These are phyloP conservation scores for Nepenthes mirabilis DNA, from an alignment of 148 eudicot species.

Conservation along the genomic window DNA sequence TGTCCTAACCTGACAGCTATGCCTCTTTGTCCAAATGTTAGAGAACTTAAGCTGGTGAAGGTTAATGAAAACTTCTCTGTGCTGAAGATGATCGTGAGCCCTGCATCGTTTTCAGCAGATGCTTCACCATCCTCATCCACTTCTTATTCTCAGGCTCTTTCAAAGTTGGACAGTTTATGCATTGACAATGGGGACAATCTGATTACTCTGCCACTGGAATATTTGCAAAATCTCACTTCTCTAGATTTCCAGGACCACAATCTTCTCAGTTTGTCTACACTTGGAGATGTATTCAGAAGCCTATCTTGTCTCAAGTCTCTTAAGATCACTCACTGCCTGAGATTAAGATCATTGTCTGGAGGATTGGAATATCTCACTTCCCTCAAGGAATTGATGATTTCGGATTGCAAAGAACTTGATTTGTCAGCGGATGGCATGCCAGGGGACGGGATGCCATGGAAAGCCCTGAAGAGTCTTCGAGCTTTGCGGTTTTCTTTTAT, in stretches of 20 bases:
- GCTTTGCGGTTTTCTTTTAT: background rate
- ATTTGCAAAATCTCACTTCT: background rate
- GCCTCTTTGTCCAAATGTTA: constrained; percentile 5
- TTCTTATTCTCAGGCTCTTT: background rate
- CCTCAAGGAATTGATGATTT: constrained; percentile 2
- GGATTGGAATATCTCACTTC: constrained; percentile 10
- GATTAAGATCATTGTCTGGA: constrained; percentile 1
- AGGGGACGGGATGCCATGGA: constrained; percentile 14
- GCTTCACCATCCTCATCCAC: background rate
- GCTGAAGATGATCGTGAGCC: background rate
- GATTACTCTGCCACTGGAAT: constrained; percentile 3
- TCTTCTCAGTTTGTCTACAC: background rate
- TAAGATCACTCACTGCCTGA: background rate
- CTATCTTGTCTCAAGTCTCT: background rate
- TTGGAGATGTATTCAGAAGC: background rate
- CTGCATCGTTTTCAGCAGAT: background rate
- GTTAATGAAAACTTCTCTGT: background rate
- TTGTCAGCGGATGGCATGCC: background rate
- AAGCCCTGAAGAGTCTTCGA: constrained; percentile 8
- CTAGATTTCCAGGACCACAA: background rate
- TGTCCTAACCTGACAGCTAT: constrained; percentile 8
- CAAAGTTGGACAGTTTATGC: background rate
- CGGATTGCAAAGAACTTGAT: constrained; percentile 1
- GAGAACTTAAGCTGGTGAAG: background rate
- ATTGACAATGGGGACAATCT: constrained; percentile 2